Evolutionary conservation across 306 rosid genomes (phyloP).

Genomic region (Cucurbita maxima): DNA sequence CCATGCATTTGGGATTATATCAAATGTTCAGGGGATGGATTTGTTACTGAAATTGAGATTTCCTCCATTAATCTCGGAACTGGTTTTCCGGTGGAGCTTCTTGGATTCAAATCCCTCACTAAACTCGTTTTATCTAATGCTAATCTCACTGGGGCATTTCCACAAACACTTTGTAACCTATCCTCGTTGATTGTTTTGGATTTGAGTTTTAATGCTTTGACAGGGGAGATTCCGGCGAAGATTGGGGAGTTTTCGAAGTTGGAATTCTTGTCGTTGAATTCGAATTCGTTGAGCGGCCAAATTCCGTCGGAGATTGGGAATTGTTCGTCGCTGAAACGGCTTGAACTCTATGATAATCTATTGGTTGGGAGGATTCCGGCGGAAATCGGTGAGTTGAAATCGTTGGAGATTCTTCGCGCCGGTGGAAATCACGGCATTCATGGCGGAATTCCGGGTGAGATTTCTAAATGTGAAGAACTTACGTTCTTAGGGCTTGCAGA

Average conservation of each 20-base stretch:
- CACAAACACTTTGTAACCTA: slow-evolving; percentile 50
- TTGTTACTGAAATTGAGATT: slow-evolving; percentile 50
- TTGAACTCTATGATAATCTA: slow-evolving; percentile 67
- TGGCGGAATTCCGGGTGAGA: slow-evolving; percentile 76
- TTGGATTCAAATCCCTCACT: slow-evolving; percentile 43
- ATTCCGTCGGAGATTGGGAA: slow-evolving; percentile 67
- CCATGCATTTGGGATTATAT: slow-evolving; percentile 87
- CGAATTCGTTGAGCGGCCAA: slow-evolving; percentile 48
- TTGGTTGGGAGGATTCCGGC: slow-evolving; percentile 62
- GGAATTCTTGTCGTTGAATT: slow-evolving; percentile 41
- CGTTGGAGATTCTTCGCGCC: slow-evolving; percentile 47
- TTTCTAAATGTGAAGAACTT: slow-evolving; percentile 53
- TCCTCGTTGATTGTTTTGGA: slow-evolving; percentile 52
- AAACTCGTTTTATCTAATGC: slow-evolving; percentile 57
- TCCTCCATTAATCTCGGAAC: slow-evolving; percentile 43
- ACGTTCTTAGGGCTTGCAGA: slow-evolving; percentile 72
- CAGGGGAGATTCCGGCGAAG: slow-evolving; percentile 55
- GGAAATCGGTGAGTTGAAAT: slow-evolving; percentile 45
- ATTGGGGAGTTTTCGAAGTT: slow-evolving; percentile 44
- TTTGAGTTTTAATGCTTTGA: slow-evolving; percentile 71
- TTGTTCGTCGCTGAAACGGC: slow-evolving; percentile 52
- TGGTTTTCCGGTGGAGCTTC: slow-evolving; percentile 49
- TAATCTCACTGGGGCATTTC: slow-evolving; percentile 70
- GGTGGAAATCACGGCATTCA: slow-evolving; percentile 69
- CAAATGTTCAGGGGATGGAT: slow-evolving; percentile 43